Percentiles rank a stretch among this genome's conserved stretches.
These are phyloP conservation scores for Tulasnella sp. DNA, from an alignment of 768 basidiomycete genomes.

Conservation along the genomic window DNA sequence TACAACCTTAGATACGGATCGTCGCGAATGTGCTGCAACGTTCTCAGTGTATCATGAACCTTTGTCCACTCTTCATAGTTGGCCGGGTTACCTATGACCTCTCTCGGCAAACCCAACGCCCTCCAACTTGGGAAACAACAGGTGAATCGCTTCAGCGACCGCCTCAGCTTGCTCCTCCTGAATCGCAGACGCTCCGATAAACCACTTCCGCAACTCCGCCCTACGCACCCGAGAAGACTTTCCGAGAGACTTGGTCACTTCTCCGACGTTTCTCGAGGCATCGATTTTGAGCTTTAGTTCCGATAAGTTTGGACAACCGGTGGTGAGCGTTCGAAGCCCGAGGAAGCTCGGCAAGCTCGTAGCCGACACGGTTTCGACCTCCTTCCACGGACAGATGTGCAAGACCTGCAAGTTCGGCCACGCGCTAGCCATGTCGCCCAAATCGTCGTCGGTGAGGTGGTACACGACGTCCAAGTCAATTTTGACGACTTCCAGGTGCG, in stretches of 20 bases:
- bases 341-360: constrained; percentile 5
- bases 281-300: constrained; percentile 21
- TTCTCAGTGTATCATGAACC: background rate
- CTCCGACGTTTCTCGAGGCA: background rate
- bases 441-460: constrained; percentile 12
- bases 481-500: background rate
- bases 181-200: constrained; percentile 14
- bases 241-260: background rate
- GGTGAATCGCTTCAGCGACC: constrained; percentile 7
- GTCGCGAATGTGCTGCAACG: background rate
- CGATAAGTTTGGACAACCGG: background rate
- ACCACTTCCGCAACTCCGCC: constrained; percentile 3
- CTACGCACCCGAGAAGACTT: background rate
- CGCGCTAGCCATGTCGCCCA: constrained; percentile 1
- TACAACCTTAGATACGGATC: background rate
- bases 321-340: background rate
- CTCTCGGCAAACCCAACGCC: background rate
- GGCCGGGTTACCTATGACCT: background rate
- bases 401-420: constrained; percentile 14
- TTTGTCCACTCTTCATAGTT: background rate
- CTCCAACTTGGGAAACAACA: constrained; percentile 11
- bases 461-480: constrained; percentile 16
- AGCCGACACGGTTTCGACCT: background rate
- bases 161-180: constrained; percentile 9
- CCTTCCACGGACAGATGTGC: constrained; percentile 21